Evolutionary conservation across 2,329 filamentous ascomycete genomes (phyloP).

Genomic region (Bretziella fagacearum): DNA sequence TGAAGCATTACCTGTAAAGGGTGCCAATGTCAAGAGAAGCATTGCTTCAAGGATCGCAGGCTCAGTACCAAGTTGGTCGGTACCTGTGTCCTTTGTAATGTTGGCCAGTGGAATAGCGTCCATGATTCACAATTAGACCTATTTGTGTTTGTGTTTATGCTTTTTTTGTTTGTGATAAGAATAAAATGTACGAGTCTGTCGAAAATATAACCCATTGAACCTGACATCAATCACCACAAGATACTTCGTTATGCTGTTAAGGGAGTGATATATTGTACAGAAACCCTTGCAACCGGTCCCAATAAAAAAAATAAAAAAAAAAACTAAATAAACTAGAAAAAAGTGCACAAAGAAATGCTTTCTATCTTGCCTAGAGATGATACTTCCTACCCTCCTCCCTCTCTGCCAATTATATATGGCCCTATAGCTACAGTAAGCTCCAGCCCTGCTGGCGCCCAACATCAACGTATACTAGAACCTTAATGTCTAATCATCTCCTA

Average conservation of each 20-base stretch:
- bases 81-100: not conserved
- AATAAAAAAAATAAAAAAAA: slow-evolving; percentile 1
- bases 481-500: no score
- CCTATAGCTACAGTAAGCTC: not conserved
- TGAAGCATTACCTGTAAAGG: slow-evolving; percentile 10
- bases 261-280: slow-evolving; percentile 1
- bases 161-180: no score
- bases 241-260: no score
- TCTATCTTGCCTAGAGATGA: not conserved
- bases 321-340: not conserved
- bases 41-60: not conserved
- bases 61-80: not conserved
- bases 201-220: no score
- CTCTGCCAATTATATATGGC: no score
- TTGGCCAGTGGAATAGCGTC: not conserved
- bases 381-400: not conserved
- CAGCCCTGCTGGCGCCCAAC: not conserved
- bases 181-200: no score
- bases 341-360: slow-evolving; percentile 4
- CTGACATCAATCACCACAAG: no score
- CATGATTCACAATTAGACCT: no score
- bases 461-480: no score
- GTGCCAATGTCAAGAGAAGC: not conserved
- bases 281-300: not conserved
- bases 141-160: no score